phyloP scores from a whole-genome alignment of 805 yeast species.

The Kodamaea nitidulidarum region DNA sequence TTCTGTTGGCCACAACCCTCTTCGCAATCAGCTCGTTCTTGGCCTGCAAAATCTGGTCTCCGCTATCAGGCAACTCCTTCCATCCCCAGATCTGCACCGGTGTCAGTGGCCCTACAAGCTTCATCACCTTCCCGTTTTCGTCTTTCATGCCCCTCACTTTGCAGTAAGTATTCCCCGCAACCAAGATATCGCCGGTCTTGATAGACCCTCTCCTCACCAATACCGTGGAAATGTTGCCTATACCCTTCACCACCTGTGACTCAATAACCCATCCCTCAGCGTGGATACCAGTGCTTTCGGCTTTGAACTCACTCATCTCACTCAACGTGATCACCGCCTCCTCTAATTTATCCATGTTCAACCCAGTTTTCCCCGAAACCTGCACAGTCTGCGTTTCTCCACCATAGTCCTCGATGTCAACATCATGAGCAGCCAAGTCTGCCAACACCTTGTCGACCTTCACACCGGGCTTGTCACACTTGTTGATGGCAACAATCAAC shows the following conservation, averaged over 20 bases:
- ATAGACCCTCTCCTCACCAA: conserved; percentile 77
- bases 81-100: conserved; percentile 93
- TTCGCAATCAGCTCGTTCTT: conserved; percentile 71
- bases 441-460: conserved; percentile 71
- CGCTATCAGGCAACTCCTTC: conserved; percentile 90
- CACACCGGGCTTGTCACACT: conserved; percentile 78
- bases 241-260: conserved; percentile 72
- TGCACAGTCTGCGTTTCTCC: conserved; percentile 90
- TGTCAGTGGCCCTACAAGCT: conserved; percentile 75
- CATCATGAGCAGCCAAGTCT: conserved; percentile 72
- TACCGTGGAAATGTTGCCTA: conserved; percentile 84
- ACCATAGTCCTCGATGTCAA: conserved; percentile 88
- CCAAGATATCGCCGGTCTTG: conserved; percentile 64
- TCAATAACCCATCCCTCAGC: conserved; percentile 90
- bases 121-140: conserved; percentile 61
- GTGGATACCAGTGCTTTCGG: conserved; percentile 48
- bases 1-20: conserved; percentile 64
- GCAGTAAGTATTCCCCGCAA: conserved; percentile 85
- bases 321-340: conserved; percentile 83
- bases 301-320: conserved; percentile 75
- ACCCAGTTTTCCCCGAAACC: conserved; percentile 85
- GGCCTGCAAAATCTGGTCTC: conserved; percentile 78
- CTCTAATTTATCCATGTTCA: conserved; percentile 84
- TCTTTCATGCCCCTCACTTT: conserved; percentile 75
- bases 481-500: conserved; percentile 86